These are phyloP conservation scores for Cladosporium phlei DNA, from an alignment of 2,329 filamentous ascomycete genomes.

Conservation along the genomic window DNA sequence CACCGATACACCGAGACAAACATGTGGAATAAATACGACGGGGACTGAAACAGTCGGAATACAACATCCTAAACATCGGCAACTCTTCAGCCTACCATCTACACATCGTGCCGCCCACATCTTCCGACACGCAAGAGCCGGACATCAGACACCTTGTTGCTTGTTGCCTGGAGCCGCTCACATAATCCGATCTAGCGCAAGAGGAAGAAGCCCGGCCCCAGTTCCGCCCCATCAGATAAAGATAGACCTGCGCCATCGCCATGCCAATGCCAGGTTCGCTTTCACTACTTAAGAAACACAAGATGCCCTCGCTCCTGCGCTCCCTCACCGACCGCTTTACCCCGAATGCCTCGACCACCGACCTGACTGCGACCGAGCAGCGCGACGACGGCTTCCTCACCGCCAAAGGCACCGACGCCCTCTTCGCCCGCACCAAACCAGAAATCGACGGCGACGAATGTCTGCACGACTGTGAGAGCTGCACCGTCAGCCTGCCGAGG, in stretches of 20 bases:
- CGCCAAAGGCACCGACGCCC: slow-evolving; percentile 42
- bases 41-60: not conserved
- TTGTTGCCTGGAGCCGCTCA: too few relatives aligned
- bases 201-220: slow-evolving; percentile 2
- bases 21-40: not conserved
- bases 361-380: slow-evolving; percentile 23
- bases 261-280: not conserved
- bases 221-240: slow-evolving; percentile 12
- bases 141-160: too few relatives aligned
- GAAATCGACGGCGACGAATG: slow-evolving; percentile 82
- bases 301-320: slow-evolving; percentile 25
- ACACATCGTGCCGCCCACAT: not conserved
- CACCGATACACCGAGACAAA: slow-evolving; percentile 5
- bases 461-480: slow-evolving; percentile 77
- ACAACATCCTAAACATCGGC: too few relatives aligned
- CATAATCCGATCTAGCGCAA: not conserved
- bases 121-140: not conserved
- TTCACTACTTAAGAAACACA: slow-evolving; percentile 14
- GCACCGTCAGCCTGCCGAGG: slow-evolving; percentile 73
- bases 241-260: slow-evolving; percentile 1
- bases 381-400: slow-evolving; percentile 42
- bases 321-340: slow-evolving; percentile 23
- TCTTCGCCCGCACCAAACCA: slow-evolving; percentile 74
- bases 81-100: not conserved
- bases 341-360: slow-evolving; percentile 21